Percentiles rank a stretch among this genome's conserved stretches.
phyloP scores from a whole-genome alignment of 2,329 filamentous ascomycete genomes.

The Zymoseptoria passerinii region DNA sequence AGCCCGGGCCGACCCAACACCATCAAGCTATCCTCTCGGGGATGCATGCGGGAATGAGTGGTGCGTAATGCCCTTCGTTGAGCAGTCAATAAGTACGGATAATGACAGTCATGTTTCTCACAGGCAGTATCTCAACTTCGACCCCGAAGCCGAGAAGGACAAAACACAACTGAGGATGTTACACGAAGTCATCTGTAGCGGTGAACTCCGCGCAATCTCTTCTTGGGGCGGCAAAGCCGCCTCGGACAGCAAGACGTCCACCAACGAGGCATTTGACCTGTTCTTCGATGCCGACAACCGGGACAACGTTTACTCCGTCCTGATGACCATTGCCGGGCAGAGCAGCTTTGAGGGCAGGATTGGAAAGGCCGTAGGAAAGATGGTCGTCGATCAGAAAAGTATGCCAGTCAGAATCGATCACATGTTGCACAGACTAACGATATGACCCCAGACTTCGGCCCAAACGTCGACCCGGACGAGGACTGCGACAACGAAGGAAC shows the following conservation, averaged over 20 bases:
- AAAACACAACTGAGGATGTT: conserved; percentile 8
- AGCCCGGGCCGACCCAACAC: neutral
- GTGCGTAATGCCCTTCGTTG: too few relatives aligned
- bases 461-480: neutral
- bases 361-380: conserved; percentile 8
- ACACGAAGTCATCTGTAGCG: conserved; percentile 14
- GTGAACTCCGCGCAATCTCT: conserved; percentile 8
- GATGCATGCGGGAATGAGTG: conserved; percentile 14
- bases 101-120: too few relatives aligned
- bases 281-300: conserved; percentile 11
- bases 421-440: neutral
- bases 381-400: conserved; percentile 14
- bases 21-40: too few relatives aligned
- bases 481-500: conserved; percentile 4
- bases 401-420: neutral
- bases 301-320: conserved; percentile 7
- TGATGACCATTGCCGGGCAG: conserved; percentile 8
- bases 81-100: too few relatives aligned
- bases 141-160: conserved; percentile 8
- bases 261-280: conserved; percentile 11
- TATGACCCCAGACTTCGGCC: conserved; percentile 4
- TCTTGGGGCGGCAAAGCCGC: conserved; percentile 6
- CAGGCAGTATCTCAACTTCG: conserved; percentile 18
- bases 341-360: conserved; percentile 9
- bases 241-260: neutral